A percentile compares a stretch with the other conserved stretches of the same genome.
Evolutionary conservation across 768 basidiomycete genomes (phyloP).

Genomic region (Xerocomellus chrysenteron): DNA sequence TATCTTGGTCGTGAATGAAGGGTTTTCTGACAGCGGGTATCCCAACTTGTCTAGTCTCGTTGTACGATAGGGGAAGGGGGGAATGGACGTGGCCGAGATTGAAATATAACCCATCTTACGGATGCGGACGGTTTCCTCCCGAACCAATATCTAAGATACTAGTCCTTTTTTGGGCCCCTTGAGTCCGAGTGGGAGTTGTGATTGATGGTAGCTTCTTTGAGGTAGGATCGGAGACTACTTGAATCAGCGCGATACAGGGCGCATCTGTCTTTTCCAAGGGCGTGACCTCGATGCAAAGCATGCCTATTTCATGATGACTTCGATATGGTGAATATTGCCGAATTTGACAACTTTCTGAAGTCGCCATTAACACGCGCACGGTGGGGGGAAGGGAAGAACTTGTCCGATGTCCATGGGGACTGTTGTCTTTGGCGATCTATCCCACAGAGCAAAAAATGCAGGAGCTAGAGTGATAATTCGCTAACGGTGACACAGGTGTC

Average conservation of each 20-base stretch:
- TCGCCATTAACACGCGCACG: neutral
- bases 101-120: neutral
- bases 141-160: neutral
- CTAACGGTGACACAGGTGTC: too few species aligned
- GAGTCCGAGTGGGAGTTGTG: neutral
- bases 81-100: neutral
- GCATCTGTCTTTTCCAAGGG: neutral
- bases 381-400: neutral
- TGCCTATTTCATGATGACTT: neutral
- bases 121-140: neutral
- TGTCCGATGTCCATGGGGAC: too few species aligned
- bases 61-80: neutral
- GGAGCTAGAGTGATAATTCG: neutral
- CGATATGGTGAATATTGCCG: neutral
- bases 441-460: neutral
- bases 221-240: neutral
- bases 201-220: neutral
- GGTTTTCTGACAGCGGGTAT: neutral
- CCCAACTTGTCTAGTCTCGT: neutral
- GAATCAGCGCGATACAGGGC: neutral
- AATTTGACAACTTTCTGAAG: neutral
- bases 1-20: neutral
- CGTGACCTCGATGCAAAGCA: neutral
- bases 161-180: neutral
- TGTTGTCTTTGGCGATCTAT: neutral